Conservation (phyloP, 225 moss, liverwort and hornwort genomes). For the Ulota crispa region DNA sequence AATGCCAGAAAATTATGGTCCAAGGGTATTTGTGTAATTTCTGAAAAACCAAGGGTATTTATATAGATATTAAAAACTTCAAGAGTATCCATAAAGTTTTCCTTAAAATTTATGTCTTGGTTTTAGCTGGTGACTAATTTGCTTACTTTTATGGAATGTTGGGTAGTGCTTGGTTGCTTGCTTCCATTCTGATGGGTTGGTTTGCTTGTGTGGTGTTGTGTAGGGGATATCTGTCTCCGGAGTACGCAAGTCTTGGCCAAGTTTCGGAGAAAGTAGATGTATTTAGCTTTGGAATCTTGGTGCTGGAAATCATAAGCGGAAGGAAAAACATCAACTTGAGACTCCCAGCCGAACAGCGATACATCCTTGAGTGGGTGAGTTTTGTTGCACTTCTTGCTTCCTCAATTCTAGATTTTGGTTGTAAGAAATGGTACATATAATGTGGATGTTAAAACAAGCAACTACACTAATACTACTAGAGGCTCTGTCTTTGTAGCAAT, state of each 20-base stretch:
- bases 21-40: too few relatives aligned
- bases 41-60: too few relatives aligned
- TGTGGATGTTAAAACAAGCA: not conserved
- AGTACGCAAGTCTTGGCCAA: conserved; percentile 48
- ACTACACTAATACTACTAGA: too few relatives aligned
- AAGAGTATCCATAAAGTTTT: too few relatives aligned
- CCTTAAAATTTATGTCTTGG: not conserved
- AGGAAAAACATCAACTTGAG: conserved; percentile 42
- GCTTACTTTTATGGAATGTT: not conserved
- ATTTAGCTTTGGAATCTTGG: conserved; percentile 50
- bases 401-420: not conserved
- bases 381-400: not conserved
- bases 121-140: not conserved
- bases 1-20: too few relatives aligned
- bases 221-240: conserved; percentile 52
- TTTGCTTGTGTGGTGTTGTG: not conserved
- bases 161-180: not conserved
- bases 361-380: conserved; percentile 49
- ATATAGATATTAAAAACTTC: too few relatives aligned
- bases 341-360: conserved; percentile 37
- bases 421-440: not conserved
- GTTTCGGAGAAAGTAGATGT: conserved; percentile 53
- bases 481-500: too few relatives aligned
- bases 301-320: conserved; percentile 49
- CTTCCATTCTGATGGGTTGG: not conserved